phyloP scores from a whole-genome alignment of 345 rosid genomes.

The Citrus trifoliata region DNA sequence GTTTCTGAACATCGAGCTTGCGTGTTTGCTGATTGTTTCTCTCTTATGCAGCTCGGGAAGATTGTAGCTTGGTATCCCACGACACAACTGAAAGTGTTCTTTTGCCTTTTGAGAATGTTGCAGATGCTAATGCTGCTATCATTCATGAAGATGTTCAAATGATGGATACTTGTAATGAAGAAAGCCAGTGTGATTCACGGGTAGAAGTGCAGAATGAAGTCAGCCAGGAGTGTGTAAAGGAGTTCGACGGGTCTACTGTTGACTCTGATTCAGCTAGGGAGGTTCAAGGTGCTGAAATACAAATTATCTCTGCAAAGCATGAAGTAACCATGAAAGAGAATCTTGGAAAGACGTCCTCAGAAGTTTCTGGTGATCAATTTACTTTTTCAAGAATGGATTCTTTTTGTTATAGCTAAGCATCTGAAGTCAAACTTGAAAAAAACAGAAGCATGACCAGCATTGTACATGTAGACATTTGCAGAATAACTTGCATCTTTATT shows the following conservation, averaged over 20 bases:
- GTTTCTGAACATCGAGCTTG: slow-evolving; percentile 4
- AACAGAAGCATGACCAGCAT: neutral
- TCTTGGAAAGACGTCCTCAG: slow-evolving; percentile 23
- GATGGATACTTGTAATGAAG: slow-evolving; percentile 28
- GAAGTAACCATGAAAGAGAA: slow-evolving; percentile 30
- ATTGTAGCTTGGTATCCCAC: slow-evolving; percentile 8
- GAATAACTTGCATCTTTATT: neutral
- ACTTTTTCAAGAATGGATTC: neutral
- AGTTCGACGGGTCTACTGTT: slow-evolving; percentile 18
- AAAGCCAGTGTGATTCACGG: slow-evolving; percentile 25
- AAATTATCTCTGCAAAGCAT: slow-evolving; percentile 18
- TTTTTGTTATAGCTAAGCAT: neutral
- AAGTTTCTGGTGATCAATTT: slow-evolving; percentile 41
- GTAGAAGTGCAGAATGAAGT: slow-evolving; percentile 18
- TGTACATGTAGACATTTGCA: neutral
- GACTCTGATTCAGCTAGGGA: slow-evolving; percentile 30
- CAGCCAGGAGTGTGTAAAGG: slow-evolving; percentile 25
- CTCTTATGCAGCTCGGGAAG: neutral
- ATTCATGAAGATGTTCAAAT: slow-evolving; percentile 27
- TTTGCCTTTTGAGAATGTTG: slow-evolving; percentile 18
- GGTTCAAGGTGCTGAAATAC: slow-evolving; percentile 28
- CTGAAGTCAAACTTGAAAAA: neutral
- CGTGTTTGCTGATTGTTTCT: neutral
- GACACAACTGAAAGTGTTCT: slow-evolving; percentile 13
- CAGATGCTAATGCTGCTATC: slow-evolving; percentile 19